Percentiles rank a stretch among this genome's conserved stretches.
Conservation (phyloP, 164 flowering plant genomes). For the Hamamelis virginiana region DNA sequence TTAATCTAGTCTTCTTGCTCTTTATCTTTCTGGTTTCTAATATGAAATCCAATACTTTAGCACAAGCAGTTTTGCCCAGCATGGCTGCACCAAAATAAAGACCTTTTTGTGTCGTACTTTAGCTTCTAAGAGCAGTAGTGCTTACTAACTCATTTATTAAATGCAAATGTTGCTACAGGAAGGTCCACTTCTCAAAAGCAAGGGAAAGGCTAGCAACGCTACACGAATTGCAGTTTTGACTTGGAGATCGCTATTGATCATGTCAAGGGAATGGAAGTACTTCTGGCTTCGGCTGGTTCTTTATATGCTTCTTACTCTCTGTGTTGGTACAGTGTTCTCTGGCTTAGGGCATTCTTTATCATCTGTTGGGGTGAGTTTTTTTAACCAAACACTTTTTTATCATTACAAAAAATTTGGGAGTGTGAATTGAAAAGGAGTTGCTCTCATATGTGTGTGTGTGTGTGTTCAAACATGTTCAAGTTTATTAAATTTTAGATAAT, state of each 20-base stretch:
- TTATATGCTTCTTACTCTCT: slow-evolving; percentile 67
- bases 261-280: slow-evolving; percentile 99
- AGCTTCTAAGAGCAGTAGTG: no score
- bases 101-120: no score
- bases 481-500: background rate
- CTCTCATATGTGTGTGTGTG: background rate
- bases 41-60: no score
- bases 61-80: no score
- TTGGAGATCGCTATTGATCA: slow-evolving; percentile 91
- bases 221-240: slow-evolving; percentile 81
- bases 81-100: no score
- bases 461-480: background rate
- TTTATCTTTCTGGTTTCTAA: no score
- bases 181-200: slow-evolving; percentile 86
- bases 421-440: background rate
- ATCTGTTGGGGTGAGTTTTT: slow-evolving; percentile 78
- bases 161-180: slow-evolving; percentile 48
- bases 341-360: slow-evolving; percentile 91
- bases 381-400: background rate
- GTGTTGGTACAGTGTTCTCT: slow-evolving; percentile 83
- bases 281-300: slow-evolving; percentile 93
- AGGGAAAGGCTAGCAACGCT: slow-evolving; percentile 66
- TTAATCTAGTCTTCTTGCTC: no score
- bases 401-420: background rate
- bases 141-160: background rate